Base-by-base conservation (phyloP, 352 stramenopile genomes). In the Pseudoperonospora humuli region DNA sequence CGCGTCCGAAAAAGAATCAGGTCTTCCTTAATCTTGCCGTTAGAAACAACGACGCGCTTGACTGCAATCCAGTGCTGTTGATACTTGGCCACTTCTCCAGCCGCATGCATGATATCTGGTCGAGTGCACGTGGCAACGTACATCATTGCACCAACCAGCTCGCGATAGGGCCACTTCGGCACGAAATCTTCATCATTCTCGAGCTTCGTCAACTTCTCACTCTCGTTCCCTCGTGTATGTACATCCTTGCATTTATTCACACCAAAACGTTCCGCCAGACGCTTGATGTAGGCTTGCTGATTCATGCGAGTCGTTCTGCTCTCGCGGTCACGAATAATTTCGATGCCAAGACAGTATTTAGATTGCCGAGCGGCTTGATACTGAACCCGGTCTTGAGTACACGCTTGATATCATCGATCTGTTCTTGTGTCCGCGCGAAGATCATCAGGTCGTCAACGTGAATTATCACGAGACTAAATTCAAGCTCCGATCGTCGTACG, bases 181-280 rank as follows among this genome's bases (percentile, higher is more conserved):
- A 27, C 29, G 9, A 40, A 49, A 3, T 9, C n/a, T 26, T 39
- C n/a, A 5, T 15, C 20, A 10, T 37, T 23, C 3, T 23, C 27
- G 9, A 38, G 26, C n/a, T 46, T 46, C 11, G 28, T n/a, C n/a
- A n/a, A 46, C 19, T 46, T 46, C 1, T 27, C n/a, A n/a, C n/a
- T n/a, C n/a, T 27, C 10, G 24, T 27, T 5, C 5, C 6, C 24
- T 6, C 6, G 24, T 27, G 24, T 27, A 8, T 27, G 5, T 1
- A 27, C 24, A 7, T 27, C 24, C 24, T 27, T 27, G 24, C 24
- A 27, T 1, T 7, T 27, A 5, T 27, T 8, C 6, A 27, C 5
- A 7, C 24, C 24, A 7, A 27, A 27, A 5, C 10, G 7, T 8
- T 27, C 24, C 24, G 24, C 24, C 1, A 27, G 24, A 6, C 24